Evolutionary conservation across 768 basidiomycete species (phyloP), one percentile per base, ranked within the genome.

Genomic region (Grammothele lineata): DNA sequence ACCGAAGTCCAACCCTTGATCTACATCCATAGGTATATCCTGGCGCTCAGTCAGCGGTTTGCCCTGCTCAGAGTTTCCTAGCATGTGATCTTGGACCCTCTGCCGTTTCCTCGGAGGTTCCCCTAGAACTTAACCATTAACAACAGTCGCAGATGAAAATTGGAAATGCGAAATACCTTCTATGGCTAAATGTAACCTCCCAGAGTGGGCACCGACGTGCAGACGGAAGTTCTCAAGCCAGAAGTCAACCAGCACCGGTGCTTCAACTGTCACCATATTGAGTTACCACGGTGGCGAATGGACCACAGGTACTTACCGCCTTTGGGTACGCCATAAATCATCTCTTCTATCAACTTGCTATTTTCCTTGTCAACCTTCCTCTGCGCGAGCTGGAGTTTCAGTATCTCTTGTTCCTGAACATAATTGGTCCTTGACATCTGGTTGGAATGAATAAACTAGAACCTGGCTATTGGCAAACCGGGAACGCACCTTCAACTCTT

Each of bases 201-300:
- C 74, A 1, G 76, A 74, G 43, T 78, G 76, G 19, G 84, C 75
- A 58, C 85, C 78, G 3, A 88, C 75, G 56, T 85, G 85, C 1
- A 82, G 70, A 56, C 77, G 85, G 65, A 87, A 81, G 56, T 77
- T 83, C 45, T 79, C 74, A 48, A 77, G 68, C 89, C 89, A 92
- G 56, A 91, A 88, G 46, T 83, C 76, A 0, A 78, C 70, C 35
- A 92, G 63, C n/a, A 72, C 73, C 40, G 77, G 76, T 1, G 84
- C 84, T 51, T 77, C 70, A 43, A 90, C 89, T 89, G 48, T 48
- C 23, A 34, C 14, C 19, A 22, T 34, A 15, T 35, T n/a, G n/a
- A n/a, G n/a, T n/a, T n/a, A n/a, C n/a, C n/a, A n/a, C n/a, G n/a
- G n/a, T n/a, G n/a, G n/a, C n/a, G n/a, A n/a, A n/a, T n/a, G 21